These are phyloP conservation scores for Colletotrichum siamense DNA, from an alignment of 2,329 filamentous ascomycete species.

Conservation along the genomic window DNA sequence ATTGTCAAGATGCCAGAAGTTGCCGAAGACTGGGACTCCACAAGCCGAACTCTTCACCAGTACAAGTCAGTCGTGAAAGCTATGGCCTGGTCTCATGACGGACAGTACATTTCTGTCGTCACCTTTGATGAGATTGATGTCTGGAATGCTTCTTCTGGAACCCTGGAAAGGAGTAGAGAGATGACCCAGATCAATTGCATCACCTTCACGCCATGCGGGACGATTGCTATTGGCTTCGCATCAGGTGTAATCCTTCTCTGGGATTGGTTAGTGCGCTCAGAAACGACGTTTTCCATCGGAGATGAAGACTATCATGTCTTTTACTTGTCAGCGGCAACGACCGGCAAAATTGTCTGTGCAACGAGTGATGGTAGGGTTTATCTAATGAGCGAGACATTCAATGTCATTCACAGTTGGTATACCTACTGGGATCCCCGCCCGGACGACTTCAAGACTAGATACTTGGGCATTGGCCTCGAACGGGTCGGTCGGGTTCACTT, in stretches of 20 bases:
- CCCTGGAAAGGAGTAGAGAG: neutral
- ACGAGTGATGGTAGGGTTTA: neutral
- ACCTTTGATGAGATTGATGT: neutral
- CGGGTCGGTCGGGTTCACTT: too few relatives aligned
- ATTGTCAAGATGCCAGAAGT: neutral
- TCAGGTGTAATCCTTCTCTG: neutral
- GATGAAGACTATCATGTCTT: too few relatives aligned
- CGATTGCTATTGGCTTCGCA: too few relatives aligned
- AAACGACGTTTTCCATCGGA: too few relatives aligned
- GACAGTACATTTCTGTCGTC: neutral
- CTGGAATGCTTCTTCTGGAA: neutral
- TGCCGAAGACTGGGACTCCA: neutral
- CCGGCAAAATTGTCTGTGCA: fast-evolving
- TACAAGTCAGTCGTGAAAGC: fast-evolving
- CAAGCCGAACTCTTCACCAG: neutral
- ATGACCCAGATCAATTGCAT: neutral
- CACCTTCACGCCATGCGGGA: too few relatives aligned
- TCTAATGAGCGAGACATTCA: neutral
- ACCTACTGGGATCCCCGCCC: too few relatives aligned
- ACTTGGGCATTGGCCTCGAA: too few relatives aligned
- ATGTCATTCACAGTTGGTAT: neutral
- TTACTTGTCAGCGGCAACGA: too few relatives aligned
- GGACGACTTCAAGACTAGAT: too few relatives aligned
- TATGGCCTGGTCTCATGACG: neutral
- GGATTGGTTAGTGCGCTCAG: neutral